These are phyloP conservation scores for Wickerhamomyces rabaulensis DNA, from an alignment of 805 yeast species.

Conservation along the genomic window DNA sequence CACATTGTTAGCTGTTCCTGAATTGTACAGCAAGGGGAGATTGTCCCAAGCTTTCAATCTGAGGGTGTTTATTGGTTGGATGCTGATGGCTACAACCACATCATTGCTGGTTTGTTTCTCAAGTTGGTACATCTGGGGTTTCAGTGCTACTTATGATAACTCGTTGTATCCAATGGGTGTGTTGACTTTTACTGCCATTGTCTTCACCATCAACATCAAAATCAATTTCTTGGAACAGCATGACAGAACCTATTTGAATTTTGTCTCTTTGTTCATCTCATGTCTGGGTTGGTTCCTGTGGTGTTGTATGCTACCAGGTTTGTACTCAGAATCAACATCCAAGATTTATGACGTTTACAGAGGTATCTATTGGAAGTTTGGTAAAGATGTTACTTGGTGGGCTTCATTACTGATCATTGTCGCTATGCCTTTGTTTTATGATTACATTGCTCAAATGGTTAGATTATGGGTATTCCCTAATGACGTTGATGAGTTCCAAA, in stretches of 20 bases:
- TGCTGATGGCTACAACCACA: slow-evolving; percentile 67
- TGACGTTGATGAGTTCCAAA: slow-evolving; percentile 76
- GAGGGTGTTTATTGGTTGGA: slow-evolving; percentile 69
- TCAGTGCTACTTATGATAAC: slow-evolving; percentile 61
- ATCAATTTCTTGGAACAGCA: slow-evolving; percentile 77
- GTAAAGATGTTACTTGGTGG: slow-evolving; percentile 85
- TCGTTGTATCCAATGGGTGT: slow-evolving; percentile 81
- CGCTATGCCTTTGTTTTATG: slow-evolving; percentile 59
- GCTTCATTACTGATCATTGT: slow-evolving; percentile 56
- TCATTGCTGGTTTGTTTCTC: slow-evolving; percentile 67
- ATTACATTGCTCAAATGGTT: slow-evolving; percentile 54
- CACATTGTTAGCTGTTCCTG: slow-evolving; percentile 88
- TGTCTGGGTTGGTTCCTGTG: slow-evolving; percentile 83
- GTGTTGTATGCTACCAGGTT: slow-evolving; percentile 69
- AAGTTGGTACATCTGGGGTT: slow-evolving; percentile 67
- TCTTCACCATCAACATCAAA: slow-evolving; percentile 70
- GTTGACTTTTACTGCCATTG: slow-evolving; percentile 64
- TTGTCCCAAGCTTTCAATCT: slow-evolving; percentile 70
- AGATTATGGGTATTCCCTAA: slow-evolving; percentile 54
- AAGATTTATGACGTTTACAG: slow-evolving; percentile 64
- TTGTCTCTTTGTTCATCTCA: slow-evolving; percentile 62
- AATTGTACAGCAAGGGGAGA: slow-evolving; percentile 75
- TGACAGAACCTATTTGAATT: slow-evolving; percentile 63
- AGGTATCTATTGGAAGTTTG: slow-evolving; percentile 70
- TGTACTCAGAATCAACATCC: slow-evolving; percentile 51